phyloP scores from a whole-genome alignment of 1,139 yeast species.

The Suhomyces wounanorum region DNA sequence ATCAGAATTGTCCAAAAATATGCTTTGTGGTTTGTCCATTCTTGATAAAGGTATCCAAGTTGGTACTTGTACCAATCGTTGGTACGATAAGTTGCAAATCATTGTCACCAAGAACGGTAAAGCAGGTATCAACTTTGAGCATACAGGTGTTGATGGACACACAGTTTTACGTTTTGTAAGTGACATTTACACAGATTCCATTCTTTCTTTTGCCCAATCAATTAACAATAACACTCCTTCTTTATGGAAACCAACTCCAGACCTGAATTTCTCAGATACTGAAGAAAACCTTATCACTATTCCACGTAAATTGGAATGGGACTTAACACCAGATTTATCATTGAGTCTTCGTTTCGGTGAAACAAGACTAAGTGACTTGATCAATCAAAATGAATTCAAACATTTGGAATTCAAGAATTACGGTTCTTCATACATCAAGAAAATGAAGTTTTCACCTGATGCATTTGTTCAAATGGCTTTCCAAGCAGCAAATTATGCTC shows the following conservation, averaged over 20 bases:
- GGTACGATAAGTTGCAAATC: conserved; percentile 91
- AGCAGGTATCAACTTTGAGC: conserved; percentile 93
- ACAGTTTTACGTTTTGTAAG: conserved; percentile 86
- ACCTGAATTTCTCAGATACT: conserved; percentile 5
- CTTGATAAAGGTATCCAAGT: conserved; percentile 83
- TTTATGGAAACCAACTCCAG: conserved; percentile 51
- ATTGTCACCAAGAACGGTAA: conserved; percentile 89
- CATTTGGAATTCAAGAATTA: conserved; percentile 74
- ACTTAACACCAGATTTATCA: conserved; percentile 71
- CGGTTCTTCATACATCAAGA: conserved; percentile 78
- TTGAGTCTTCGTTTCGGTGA: conserved; percentile 88
- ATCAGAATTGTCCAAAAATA: conserved; percentile 72
- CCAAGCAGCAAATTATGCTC: conserved; percentile 89
- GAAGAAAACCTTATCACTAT: conserved; percentile 49
- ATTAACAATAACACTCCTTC: conserved; percentile 83
- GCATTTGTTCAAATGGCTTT: conserved; percentile 94
- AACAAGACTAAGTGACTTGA: conserved; percentile 82
- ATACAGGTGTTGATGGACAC: conserved; percentile 95
- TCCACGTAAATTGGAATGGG: conserved; percentile 91
- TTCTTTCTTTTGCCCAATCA: conserved; percentile 79
- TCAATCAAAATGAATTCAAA: conserved; percentile 86
- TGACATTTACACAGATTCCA: conserved; percentile 89
- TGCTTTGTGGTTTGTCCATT: conserved; percentile 83
- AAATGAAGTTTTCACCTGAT: conserved; percentile 89
- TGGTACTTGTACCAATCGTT: conserved; percentile 91